A percentile compares a stretch with the other conserved stretches of the same genome.
Evolutionary conservation across 1,284 basidiomycete genomes (phyloP).

Genomic region (Bondarzewia mesenterica): DNA sequence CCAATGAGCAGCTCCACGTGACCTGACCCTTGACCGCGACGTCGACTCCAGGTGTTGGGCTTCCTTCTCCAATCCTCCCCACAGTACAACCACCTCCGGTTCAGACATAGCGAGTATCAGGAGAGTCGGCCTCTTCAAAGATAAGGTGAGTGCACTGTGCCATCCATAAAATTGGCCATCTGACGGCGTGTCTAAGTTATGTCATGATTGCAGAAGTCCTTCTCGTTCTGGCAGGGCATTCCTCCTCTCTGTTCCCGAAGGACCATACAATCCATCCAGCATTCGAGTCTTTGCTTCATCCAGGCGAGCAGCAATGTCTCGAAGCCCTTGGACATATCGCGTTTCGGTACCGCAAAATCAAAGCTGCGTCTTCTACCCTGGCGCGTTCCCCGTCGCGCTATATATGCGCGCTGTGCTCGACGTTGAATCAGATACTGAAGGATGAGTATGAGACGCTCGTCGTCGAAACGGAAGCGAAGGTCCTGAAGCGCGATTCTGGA

Average conservation of each 20-base stretch:
- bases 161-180: neutral
- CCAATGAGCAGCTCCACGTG: neutral
- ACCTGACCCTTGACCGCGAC: neutral
- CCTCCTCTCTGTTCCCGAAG: constrained; percentile 68
- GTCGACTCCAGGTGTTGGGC: too few relatives aligned
- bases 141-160: neutral
- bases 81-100: too few relatives aligned
- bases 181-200: neutral
- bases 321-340: constrained; percentile 69
- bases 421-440: constrained; percentile 63
- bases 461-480: constrained; percentile 71
- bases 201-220: constrained; percentile 80
- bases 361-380: constrained; percentile 40
- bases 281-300: constrained; percentile 70
- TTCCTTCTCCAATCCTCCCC: too few relatives aligned
- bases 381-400: constrained; percentile 65
- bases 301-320: constrained; percentile 77
- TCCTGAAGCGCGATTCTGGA: constrained; percentile 60
- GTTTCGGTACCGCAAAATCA: constrained; percentile 63
- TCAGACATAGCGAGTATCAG: too few relatives aligned
- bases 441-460: constrained; percentile 77
- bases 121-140: neutral
- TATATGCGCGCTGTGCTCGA: constrained; percentile 66
- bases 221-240: constrained; percentile 75
- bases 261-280: constrained; percentile 54